Evolutionary conservation across 495 filamentous ascomycete genomes (phyloP).

Genomic region (Penicillium desertorum): DNA sequence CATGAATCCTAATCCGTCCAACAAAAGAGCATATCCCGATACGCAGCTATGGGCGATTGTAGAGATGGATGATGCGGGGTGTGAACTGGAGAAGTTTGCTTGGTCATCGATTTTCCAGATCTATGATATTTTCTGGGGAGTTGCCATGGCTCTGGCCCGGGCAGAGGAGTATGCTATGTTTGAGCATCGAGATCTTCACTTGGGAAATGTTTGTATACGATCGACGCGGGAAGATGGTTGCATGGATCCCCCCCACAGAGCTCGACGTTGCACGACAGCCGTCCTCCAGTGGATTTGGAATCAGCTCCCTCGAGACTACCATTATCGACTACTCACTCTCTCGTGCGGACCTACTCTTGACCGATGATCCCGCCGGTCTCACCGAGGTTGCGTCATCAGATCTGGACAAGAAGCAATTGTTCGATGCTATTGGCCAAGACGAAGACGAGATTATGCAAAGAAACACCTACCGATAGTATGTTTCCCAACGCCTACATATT

Average conservation of each 20-base stretch:
- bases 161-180: conserved; percentile 73
- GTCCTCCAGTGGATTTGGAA: conserved; percentile 57
- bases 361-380: conserved; percentile 25
- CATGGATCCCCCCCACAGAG: conserved; percentile 36
- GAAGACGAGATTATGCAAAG: conserved; percentile 44
- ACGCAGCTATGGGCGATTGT: conserved; percentile 76
- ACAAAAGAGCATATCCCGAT: conserved; percentile 57
- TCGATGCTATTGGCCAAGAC: conserved; percentile 45
- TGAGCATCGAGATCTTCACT: conserved; percentile 88
- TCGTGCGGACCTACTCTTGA: conserved; percentile 49
- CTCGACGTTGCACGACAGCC: conserved; percentile 29
- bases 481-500: conserved; percentile 9
- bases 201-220: conserved; percentile 80
- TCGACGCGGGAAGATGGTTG: conserved; percentile 39
- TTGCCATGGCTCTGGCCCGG: conserved; percentile 71
- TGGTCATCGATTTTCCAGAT: conserved; percentile 59
- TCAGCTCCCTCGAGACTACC: conserved; percentile 71
- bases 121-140: conserved; percentile 85
- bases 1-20: conserved; percentile 64
- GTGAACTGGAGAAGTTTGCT: conserved; percentile 63
- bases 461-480: conserved; percentile 46
- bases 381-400: conserved; percentile 46
- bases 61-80: conserved; percentile 85
- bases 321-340: conserved; percentile 91
- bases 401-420: conserved; percentile 48